Base-by-base conservation (phyloP, 305 asterid genomes). In the Striga hermonthica region DNA sequence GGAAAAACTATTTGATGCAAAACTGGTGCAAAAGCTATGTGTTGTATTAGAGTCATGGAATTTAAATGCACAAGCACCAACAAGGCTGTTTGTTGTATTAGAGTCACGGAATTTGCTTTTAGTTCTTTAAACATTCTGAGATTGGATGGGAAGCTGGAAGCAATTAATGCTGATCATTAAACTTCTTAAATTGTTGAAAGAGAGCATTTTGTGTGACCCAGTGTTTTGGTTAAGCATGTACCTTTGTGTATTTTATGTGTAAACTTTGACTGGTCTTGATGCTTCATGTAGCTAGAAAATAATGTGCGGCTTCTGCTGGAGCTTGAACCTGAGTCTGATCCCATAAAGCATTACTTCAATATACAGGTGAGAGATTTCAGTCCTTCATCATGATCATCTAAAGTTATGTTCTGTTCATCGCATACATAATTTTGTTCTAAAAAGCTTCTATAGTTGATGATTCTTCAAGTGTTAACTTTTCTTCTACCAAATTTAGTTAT, bases 241-340 rank as follows among this genome's bases (percentile, higher is more conserved):
- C 61, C 15, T 56, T 31, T 56, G 13, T 34, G 6, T 55, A 28
- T 28, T 31, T 55, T 31, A 54, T 10, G 43, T 34, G 15, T 31
- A 28, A 22, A 31, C 13, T 31, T 9, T 11, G 16, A 5, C 61
- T 56, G 43, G 41, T 70, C 74, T 53, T 79, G 69, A 66, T 76
- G 74, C 64, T 72, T 83, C 69, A 13, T 88, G 89, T 75, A 93
- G 98, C 98, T 93, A 77, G 98, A 93, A 83, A 93, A 93, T 78
- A 82, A 80, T 15, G 96, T 88, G 78, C 86, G 98, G 67, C 94
- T 90, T 77, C 74, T 93, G 62, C 71, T 86, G 92, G 98, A 93
- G 85, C 91, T 93, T 80, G 98, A 93, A 55, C 96, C 98, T 10
- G 98, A 87, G 74, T 84, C 97, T 14, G 97, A 93, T 86, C 98